Conservation (phyloP, 1,284 basidiomycete species). For the Pulchroboletus neoregius region DNA sequence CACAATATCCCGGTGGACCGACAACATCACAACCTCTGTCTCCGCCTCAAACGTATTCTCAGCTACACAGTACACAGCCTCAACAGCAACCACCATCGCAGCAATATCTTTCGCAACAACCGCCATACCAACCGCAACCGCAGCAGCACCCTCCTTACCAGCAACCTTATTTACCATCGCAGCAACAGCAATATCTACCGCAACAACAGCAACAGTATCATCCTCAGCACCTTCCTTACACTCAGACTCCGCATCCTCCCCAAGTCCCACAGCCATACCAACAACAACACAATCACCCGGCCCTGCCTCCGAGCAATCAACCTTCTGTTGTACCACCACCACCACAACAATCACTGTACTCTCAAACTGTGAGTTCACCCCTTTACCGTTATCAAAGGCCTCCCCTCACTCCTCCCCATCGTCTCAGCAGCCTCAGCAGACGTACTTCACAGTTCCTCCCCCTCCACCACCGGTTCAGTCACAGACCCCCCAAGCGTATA, state of each 20-base stretch:
- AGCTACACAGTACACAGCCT: slow-evolving; percentile 5
- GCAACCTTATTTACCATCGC: slow-evolving; percentile 10
- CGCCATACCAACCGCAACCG: slow-evolving; percentile 5
- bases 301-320: slow-evolving; percentile 3
- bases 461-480: slow-evolving; percentile 18
- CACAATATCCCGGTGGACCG: slow-evolving; percentile 12
- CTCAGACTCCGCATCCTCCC: slow-evolving; percentile 12
- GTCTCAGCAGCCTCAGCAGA: slow-evolving; percentile 15
- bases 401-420: slow-evolving; percentile 4
- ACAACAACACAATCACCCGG: slow-evolving; percentile 16
- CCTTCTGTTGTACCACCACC: slow-evolving; percentile 13
- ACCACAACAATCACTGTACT: slow-evolving; percentile 27
- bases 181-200: slow-evolving; percentile 12
- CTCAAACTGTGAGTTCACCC: slow-evolving; percentile 32
- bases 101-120: slow-evolving; percentile 10
- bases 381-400: slow-evolving; percentile 19
- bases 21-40: slow-evolving; percentile 13
- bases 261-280: slow-evolving; percentile 20
- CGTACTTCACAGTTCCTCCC: slow-evolving; percentile 9
- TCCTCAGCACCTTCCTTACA: slow-evolving; percentile 18
- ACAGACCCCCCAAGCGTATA: slow-evolving; percentile 13
- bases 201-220: slow-evolving; percentile 12
- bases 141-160: slow-evolving; percentile 15
- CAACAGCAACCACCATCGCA: slow-evolving; percentile 10
- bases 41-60: slow-evolving; percentile 13